Conservation (phyloP, 768 basidiomycete species). For the Inosperma sp. region DNA sequence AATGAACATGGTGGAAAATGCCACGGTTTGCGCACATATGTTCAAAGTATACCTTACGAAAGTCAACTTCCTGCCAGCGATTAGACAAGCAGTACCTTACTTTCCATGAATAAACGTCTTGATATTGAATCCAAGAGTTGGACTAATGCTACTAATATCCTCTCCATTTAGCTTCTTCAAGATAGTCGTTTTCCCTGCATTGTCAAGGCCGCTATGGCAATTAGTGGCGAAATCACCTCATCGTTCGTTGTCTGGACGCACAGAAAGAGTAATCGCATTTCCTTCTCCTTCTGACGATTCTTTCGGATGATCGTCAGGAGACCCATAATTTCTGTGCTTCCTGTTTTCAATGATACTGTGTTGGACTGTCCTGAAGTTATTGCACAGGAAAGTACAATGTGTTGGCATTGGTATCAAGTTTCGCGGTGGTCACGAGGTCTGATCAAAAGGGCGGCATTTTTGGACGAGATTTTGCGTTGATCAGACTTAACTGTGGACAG, state of each 20-base stretch:
- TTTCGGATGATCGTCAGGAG: conserved; percentile 96
- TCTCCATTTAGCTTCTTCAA: conserved; percentile 92
- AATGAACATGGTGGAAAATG: conserved; percentile 7
- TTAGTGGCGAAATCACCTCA: neutral
- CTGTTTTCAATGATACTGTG: too few relatives aligned
- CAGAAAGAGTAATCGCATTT: conserved; percentile 96
- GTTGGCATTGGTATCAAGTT: too few relatives aligned
- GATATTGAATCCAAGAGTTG: conserved; percentile 98
- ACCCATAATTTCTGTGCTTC: conserved; percentile 61
- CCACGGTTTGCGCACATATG: conserved; percentile 52
- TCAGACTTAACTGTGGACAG: too few relatives aligned
- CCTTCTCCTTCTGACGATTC: conserved; percentile 90
- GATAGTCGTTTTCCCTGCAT: conserved; percentile 98
- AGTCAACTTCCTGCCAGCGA: conserved; percentile 18
- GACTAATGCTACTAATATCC: conserved; percentile 82
- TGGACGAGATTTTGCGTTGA: neutral
- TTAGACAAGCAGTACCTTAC: conserved; percentile 45
- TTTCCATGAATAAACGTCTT: conserved; percentile 91
- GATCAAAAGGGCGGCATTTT: neutral
- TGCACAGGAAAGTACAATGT: too few relatives aligned
- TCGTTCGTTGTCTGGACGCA: conserved; percentile 30
- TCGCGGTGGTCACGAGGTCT: too few relatives aligned
- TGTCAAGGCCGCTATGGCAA: conserved; percentile 80
- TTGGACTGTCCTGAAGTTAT: too few relatives aligned
- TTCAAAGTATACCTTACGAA: conserved; percentile 65